These are phyloP conservation scores for Trapa incisa DNA, from an alignment of 345 rosid genomes.

Conservation along the genomic window DNA sequence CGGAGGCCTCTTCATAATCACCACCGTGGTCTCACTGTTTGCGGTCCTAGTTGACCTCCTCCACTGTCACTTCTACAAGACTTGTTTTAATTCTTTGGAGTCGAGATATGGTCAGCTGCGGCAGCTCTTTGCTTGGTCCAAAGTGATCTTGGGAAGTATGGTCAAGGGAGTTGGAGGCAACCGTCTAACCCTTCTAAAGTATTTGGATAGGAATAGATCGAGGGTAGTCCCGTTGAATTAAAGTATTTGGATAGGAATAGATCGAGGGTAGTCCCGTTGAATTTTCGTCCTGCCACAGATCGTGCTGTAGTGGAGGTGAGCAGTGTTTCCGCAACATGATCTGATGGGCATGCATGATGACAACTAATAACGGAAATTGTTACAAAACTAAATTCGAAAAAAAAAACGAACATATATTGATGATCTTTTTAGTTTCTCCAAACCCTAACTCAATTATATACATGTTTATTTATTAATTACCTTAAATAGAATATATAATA, in stretches of 20 bases:
- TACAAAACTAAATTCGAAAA: too few species aligned
- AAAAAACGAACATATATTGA: too few species aligned
- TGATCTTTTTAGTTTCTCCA: too few species aligned
- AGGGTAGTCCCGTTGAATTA: not conserved
- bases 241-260: not conserved
- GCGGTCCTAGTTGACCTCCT: conserved; percentile 14
- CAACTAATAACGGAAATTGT: too few species aligned
- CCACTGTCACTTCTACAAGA: not conserved
- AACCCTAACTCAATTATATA: too few species aligned
- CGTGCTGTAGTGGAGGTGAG: too few species aligned
- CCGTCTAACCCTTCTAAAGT: not conserved
- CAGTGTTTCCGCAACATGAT: too few species aligned
- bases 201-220: not conserved
- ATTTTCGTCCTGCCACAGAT: not conserved
- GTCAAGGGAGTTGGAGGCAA: not conserved
- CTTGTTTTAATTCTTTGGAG: not conserved
- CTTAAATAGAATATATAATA: too few species aligned
- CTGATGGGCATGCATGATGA: too few species aligned
- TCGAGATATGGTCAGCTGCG: not conserved
- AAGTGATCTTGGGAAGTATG: not conserved
- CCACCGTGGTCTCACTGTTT: conserved; percentile 21
- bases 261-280: not conserved
- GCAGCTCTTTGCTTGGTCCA: not conserved
- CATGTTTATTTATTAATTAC: too few species aligned
- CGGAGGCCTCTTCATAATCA: conserved; percentile 33